These are phyloP conservation scores for Elongisporangium undulatum DNA, from an alignment of 352 stramenopile genomes.

Conservation along the genomic window DNA sequence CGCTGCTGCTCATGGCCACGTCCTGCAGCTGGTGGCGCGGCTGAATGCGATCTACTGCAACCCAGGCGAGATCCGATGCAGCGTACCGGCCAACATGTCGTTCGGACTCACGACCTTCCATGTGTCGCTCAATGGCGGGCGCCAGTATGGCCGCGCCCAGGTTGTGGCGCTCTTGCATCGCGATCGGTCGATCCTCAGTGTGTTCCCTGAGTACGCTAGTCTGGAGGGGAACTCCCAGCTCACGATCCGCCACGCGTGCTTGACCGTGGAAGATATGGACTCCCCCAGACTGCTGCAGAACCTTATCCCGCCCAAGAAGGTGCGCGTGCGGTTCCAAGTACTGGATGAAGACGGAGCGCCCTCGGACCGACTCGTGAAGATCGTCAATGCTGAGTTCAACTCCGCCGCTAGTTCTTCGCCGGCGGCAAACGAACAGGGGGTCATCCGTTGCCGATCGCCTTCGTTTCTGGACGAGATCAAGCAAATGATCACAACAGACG, in stretches of 20 bases:
- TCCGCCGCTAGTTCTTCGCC: constrained; percentile 1
- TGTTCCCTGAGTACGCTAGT: constrained; percentile 31
- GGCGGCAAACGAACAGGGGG: constrained; percentile 9
- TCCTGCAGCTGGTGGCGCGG: constrained; percentile 21
- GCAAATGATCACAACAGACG: constrained; percentile 8
- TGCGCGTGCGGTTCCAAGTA: constrained; percentile 51
- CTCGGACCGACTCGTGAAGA: constrained; percentile 20
- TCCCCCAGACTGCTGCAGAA: constrained; percentile 34
- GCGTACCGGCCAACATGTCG: constrained; percentile 53
- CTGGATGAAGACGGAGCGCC: constrained; percentile 18
- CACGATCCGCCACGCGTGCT: constrained; percentile 19
- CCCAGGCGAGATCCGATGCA: constrained; percentile 48
- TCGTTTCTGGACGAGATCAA: constrained; percentile 60
- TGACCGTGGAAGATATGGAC: constrained; percentile 41
- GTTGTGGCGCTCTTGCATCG: constrained; percentile 44
- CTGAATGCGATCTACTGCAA: constrained; percentile 49
- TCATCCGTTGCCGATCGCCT: constrained; percentile 39
- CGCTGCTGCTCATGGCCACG: not conserved
- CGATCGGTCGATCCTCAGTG: constrained; percentile 31
- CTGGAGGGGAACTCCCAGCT: constrained; percentile 30
- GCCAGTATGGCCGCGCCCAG: constrained; percentile 41
- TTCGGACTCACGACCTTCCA: constrained; percentile 56
- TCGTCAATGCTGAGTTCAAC: constrained; percentile 20
- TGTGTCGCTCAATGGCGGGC: constrained; percentile 59
- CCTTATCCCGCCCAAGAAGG: constrained; percentile 35